Conservation (phyloP, 768 basidiomycete genomes). For the Polyporus arcularius region DNA sequence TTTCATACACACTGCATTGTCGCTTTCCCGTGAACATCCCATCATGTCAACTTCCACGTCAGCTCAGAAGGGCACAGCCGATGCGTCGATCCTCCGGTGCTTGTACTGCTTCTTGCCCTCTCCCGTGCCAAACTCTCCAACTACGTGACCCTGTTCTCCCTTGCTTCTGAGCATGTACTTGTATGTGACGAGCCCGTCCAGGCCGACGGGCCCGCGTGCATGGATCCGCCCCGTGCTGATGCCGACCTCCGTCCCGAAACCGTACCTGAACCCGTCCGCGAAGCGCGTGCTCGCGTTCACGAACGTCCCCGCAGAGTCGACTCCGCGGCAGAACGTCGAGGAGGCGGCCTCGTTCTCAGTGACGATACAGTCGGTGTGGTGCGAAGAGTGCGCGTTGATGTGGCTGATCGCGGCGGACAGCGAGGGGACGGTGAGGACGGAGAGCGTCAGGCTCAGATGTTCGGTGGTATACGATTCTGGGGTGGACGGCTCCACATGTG, state of each 20-base stretch:
- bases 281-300: constrained; percentile 96
- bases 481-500: constrained; percentile 53
- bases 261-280: constrained; percentile 95
- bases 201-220: constrained; percentile 92
- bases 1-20: constrained; percentile 2
- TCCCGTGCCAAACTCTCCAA: constrained; percentile 79
- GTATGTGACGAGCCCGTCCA: constrained; percentile 93
- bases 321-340: constrained; percentile 77
- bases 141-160: constrained; percentile 75
- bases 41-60: not conserved
- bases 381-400: constrained; percentile 92
- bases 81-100: constrained; percentile 52
- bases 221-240: constrained; percentile 97
- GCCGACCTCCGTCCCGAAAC: constrained; percentile 97
- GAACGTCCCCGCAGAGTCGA: constrained; percentile 91
- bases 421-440: constrained; percentile 75
- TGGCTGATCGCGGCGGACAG: constrained; percentile 76
- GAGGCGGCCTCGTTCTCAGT: constrained; percentile 73
- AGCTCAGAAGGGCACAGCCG: constrained; percentile 47
- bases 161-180: constrained; percentile 91
- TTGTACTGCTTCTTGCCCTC: constrained; percentile 72
- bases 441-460: constrained; percentile 82
- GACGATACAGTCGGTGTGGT: constrained; percentile 93
- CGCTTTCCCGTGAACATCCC: not conserved
- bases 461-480: constrained; percentile 81